Percentiles rank a stretch among this genome's conserved stretches.
Evolutionary conservation across 495 filamentous ascomycete species (phyloP).

Genomic region (Podospora conica): DNA sequence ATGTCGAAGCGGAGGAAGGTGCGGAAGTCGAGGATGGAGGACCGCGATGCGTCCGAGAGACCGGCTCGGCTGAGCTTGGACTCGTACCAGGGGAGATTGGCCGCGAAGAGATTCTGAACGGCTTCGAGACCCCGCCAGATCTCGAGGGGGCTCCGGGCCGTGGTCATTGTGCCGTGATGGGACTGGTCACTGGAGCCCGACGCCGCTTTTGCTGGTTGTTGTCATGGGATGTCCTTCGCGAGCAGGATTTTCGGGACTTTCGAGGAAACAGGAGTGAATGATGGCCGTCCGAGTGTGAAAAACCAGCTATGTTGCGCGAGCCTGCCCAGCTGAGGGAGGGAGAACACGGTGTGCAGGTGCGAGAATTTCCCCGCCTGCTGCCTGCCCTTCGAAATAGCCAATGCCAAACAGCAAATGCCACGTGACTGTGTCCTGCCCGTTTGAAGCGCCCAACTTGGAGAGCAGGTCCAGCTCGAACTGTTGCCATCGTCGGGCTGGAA

Average conservation of each 20-base stretch:
- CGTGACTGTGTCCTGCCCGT: background rate
- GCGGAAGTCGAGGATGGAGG: background rate
- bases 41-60: background rate
- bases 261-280: too few relatives aligned
- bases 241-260: too few relatives aligned
- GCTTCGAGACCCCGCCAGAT: background rate
- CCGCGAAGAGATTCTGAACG: background rate
- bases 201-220: background rate
- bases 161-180: background rate
- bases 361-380: background rate
- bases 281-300: too few relatives aligned
- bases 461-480: background rate
- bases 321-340: background rate
- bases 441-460: background rate
- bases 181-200: background rate
- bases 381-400: too few relatives aligned
- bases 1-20: background rate
- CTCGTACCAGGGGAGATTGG: background rate
- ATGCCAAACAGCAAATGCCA: too few relatives aligned
- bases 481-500: background rate
- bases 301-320: background rate
- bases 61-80: background rate
- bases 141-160: background rate
- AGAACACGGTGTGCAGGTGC: background rate
- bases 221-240: too few relatives aligned